phyloP scores from a whole-genome alignment of 2,329 filamentous ascomycete genomes.

The Biscogniauxia marginata region DNA sequence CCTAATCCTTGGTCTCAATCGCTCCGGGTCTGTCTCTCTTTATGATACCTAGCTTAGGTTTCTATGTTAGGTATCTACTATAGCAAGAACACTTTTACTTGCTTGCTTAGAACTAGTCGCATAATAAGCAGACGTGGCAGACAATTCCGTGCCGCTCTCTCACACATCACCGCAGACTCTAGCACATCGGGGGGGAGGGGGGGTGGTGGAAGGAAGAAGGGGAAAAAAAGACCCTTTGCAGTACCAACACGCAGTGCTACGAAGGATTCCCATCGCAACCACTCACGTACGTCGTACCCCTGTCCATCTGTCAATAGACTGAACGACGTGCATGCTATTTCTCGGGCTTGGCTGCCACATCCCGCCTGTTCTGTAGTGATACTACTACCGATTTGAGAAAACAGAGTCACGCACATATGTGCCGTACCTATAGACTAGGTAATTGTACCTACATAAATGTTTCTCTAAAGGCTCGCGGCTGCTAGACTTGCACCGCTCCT shows the following conservation, averaged over 20 bases:
- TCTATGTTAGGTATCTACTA: too few relatives aligned
- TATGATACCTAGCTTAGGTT: too few relatives aligned
- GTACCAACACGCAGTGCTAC: background rate
- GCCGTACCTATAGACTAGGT: background rate
- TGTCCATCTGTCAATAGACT: conserved; percentile 17
- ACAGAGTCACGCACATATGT: background rate
- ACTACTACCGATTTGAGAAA: background rate
- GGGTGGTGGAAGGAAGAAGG: too few relatives aligned
- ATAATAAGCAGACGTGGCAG: background rate
- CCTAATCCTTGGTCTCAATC: too few relatives aligned
- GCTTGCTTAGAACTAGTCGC: background rate
- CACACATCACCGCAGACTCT: background rate
- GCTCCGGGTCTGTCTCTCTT: too few relatives aligned
- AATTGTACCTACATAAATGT: background rate
- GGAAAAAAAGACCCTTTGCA: conserved; percentile 1
- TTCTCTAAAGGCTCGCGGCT: background rate
- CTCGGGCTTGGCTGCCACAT: conserved; percentile 8
- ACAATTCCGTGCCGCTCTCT: background rate
- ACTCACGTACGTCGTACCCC: conserved; percentile 13
- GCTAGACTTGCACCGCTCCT: background rate
- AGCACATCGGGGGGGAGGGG: too few relatives aligned
- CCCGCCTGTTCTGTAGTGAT: background rate
- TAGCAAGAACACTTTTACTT: background rate
- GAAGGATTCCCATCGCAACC: background rate
- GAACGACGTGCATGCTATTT: conserved; percentile 11